Evolutionary conservation across 768 basidiomycete genomes (phyloP), one percentile per base, ranked within the genome.

Genomic region (Multifurca ochricompacta): DNA sequence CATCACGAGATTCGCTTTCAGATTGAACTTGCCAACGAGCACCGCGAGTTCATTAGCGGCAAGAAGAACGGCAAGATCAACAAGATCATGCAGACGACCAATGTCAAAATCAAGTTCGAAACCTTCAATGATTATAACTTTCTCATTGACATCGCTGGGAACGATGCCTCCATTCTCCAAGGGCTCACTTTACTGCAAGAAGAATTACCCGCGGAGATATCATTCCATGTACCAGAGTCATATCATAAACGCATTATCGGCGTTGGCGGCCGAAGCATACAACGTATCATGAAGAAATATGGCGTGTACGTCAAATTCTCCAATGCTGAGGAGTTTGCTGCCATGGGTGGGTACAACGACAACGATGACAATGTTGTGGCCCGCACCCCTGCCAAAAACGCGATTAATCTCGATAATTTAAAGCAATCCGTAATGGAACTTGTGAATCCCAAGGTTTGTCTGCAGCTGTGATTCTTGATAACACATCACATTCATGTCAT

Each of bases 31-130:
- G 87, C 93, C 39, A 95, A 95, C 68, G 96, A 99, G 68, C 94
- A 98, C 62, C 84, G 94, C 55, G 95, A 99, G 63, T 99, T 98
- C 72, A 96, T 99, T 69, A 90, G 88, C 53, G 95, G 95, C 40
- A 99, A 99, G 77, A 97, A 98, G 77, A 97, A 98, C 65, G 95
- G 95, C 54, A 99, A 99, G 73, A 91, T 97, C 70, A 97, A 97
- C 76, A 98, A 97, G 74, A 96, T 98, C 68, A 97, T 97, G 91
- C 93, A 97, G 70, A 86, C 84, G 11, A 88, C 94, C 28, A 90
- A 88, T 62, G 93, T 94, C 67, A 95, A 96, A 74, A 96, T 99
- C 77, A 96, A 96, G 71, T 97, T 97, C 59, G 95, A 98, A 74
- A 95, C 94, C 6, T 90, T 95, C 74, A 96, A 93, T 67, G 92